These are phyloP conservation scores for Aspergillus ochraceoroseus DNA, from an alignment of 2,329 filamentous ascomycete genomes.

Conservation along the genomic window DNA sequence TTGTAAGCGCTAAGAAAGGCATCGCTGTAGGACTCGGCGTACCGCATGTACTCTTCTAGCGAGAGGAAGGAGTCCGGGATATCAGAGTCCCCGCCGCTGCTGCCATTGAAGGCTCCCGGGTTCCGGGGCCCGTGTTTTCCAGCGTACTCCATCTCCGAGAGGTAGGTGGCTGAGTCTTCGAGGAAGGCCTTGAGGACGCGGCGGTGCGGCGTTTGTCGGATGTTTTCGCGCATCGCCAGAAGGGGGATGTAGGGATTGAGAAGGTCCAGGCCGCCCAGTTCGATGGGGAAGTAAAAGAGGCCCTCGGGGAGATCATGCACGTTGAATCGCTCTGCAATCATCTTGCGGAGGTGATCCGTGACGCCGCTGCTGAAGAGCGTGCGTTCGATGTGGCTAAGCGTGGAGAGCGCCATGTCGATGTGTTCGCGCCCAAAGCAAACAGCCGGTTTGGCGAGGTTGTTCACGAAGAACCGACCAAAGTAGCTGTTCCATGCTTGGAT, in stretches of 20 bases:
- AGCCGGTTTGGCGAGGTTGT: conserved; percentile 55
- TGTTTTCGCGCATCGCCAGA: conserved; percentile 45
- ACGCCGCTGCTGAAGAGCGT: conserved; percentile 50
- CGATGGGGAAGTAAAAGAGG: conserved; percentile 51
- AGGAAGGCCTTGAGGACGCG: conserved; percentile 33
- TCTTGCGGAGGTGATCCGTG: conserved; percentile 52
- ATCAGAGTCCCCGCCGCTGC: conserved; percentile 11
- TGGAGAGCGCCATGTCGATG: conserved; percentile 52
- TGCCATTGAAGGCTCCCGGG: background rate
- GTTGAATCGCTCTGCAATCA: conserved; percentile 51
- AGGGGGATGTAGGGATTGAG: conserved; percentile 49
- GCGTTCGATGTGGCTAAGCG: conserved; percentile 51
- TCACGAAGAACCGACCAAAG: conserved; percentile 53
- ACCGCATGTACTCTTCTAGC: conserved; percentile 37
- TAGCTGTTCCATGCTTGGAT: conserved; percentile 59
- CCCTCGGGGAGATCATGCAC: conserved; percentile 47
- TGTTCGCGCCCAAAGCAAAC: conserved; percentile 53
- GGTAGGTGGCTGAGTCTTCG: conserved; percentile 53
- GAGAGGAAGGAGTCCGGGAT: conserved; percentile 31
- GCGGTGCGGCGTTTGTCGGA: conserved; percentile 35
- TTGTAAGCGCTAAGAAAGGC: conserved; percentile 32
- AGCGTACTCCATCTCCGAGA: conserved; percentile 38
- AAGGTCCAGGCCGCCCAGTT: conserved; percentile 49
- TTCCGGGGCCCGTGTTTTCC: conserved; percentile 23
- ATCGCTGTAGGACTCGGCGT: conserved; percentile 34